Evolutionary conservation across 169 alveolate genomes (phyloP).

Genomic region (Neospora caninum): DNA sequence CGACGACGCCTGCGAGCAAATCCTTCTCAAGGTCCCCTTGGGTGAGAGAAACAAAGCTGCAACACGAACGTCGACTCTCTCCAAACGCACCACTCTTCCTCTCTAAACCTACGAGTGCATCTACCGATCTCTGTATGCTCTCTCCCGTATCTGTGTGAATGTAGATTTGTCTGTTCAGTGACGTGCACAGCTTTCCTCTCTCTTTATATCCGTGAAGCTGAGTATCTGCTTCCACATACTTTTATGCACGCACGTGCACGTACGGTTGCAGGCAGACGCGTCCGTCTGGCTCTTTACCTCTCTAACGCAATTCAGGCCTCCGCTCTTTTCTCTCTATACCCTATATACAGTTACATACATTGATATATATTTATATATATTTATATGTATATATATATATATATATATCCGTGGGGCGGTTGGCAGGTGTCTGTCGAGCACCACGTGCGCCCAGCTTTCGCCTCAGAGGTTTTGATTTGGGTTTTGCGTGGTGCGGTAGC

Average conservation of each 20-base stretch:
- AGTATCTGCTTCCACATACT: not conserved
- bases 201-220: not conserved
- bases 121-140: too few species aligned
- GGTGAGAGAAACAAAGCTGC: not conserved
- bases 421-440: not conserved
- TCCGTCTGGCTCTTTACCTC: too few species aligned
- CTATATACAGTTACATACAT: not conserved
- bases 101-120: too few species aligned
- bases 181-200: too few species aligned
- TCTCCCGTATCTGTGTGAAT: too few species aligned
- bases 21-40: conserved; percentile 36
- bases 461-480: too few species aligned
- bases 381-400: not conserved
- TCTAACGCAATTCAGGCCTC: too few species aligned
- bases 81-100: not conserved
- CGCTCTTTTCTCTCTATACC: too few species aligned
- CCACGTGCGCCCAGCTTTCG: too few species aligned
- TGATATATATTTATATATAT: not conserved
- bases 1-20: conserved; percentile 60
- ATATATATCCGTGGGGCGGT: not conserved
- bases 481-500: too few species aligned
- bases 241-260: not conserved
- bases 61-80: not conserved
- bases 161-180: too few species aligned
- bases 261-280: too few species aligned